Evolutionary conservation across 2,329 filamentous ascomycete genomes (phyloP).

Genomic region (Colletotrichum sp.): DNA sequence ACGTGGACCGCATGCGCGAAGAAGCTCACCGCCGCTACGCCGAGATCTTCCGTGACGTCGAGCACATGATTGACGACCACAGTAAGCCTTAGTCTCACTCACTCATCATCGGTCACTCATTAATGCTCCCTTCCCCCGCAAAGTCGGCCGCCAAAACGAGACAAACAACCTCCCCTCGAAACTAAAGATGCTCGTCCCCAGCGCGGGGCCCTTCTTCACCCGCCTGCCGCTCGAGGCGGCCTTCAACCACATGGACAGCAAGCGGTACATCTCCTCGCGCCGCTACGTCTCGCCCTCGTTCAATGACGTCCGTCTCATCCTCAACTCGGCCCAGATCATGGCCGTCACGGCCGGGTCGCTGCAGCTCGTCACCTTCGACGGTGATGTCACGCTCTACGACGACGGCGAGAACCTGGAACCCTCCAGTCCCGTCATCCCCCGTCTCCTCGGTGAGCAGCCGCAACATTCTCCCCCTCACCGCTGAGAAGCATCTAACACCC

Average conservation of each 20-base stretch:
- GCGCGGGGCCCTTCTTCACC: conserved; percentile 93
- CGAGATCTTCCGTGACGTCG: conserved; percentile 94
- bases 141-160: conserved; percentile 74
- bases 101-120: conserved; percentile 1
- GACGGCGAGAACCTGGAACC: conserved; percentile 82
- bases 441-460: conserved; percentile 51
- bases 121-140: background rate
- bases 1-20: conserved; percentile 74
- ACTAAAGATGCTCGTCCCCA: conserved; percentile 88
- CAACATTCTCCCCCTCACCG: fast-evolving
- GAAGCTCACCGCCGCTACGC: conserved; percentile 88
- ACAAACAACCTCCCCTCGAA: conserved; percentile 78
- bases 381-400: conserved; percentile 95
- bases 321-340: conserved; percentile 96
- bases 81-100: conserved; percentile 55
- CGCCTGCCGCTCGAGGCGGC: conserved; percentile 84
- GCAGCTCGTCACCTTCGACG: conserved; percentile 93
- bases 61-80: conserved; percentile 89
- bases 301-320: conserved; percentile 90
- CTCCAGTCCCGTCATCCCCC: conserved; percentile 77
- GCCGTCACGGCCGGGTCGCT: conserved; percentile 77
- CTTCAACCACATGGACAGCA: conserved; percentile 87
- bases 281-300: conserved; percentile 96
- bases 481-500: background rate
- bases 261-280: conserved; percentile 85